Conservation (phyloP, 495 filamentous ascomycete genomes). For the Cairneyella variabilis region DNA sequence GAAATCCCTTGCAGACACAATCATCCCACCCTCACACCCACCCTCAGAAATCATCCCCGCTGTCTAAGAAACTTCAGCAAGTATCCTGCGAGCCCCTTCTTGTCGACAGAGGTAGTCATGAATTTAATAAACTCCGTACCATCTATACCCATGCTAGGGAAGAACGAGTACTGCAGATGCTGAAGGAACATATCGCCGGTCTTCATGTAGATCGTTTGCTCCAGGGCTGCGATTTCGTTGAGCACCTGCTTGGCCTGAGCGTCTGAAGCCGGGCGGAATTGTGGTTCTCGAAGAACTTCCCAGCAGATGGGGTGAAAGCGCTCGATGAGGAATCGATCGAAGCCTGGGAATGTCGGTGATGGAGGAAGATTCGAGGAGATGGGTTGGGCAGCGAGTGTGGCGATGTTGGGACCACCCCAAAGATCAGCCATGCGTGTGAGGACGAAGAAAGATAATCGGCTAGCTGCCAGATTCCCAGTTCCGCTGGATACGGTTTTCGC, state of each 20-base stretch:
- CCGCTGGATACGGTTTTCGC: slow-evolving; percentile 67
- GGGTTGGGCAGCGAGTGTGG: slow-evolving; percentile 45
- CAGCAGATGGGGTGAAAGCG: slow-evolving; percentile 87
- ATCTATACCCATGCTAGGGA: slow-evolving; percentile 44
- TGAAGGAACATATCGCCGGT: slow-evolving; percentile 58
- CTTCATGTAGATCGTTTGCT: slow-evolving; percentile 85
- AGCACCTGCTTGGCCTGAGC: slow-evolving; percentile 81
- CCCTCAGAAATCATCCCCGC: slow-evolving; percentile 10
- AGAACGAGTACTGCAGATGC: slow-evolving; percentile 44
- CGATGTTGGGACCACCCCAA: slow-evolving; percentile 82
- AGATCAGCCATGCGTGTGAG: slow-evolving; percentile 70
- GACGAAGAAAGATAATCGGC: slow-evolving; percentile 73
- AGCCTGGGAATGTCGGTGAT: slow-evolving; percentile 69
- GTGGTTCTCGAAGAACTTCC: slow-evolving; percentile 69
- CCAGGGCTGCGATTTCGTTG: slow-evolving; percentile 75
- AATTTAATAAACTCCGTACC: slow-evolving; percentile 44
- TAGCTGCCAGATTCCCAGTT: slow-evolving; percentile 66
- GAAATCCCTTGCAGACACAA: background rate
- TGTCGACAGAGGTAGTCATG: slow-evolving; percentile 45
- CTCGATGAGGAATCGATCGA: slow-evolving; percentile 82
- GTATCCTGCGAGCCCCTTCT: slow-evolving; percentile 44
- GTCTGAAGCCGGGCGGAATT: slow-evolving; percentile 73
- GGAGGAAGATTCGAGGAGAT: slow-evolving; percentile 36
- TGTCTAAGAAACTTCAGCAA: slow-evolving; percentile 40
- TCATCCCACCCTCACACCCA: background rate